phyloP scores from a whole-genome alignment of 148 eudicot species.

The Fagopyrum tataricum region DNA sequence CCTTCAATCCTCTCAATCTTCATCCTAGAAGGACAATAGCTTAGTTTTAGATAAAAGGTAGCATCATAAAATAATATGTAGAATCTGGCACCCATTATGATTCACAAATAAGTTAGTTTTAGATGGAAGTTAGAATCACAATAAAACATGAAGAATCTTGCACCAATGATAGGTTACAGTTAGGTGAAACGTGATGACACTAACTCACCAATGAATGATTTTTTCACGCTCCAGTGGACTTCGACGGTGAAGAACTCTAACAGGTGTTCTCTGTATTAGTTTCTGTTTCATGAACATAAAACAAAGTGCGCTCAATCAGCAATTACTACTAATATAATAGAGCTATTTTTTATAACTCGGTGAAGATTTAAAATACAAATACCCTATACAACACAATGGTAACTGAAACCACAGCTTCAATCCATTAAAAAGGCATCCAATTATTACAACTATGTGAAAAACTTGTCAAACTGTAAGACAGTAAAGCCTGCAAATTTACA shows the following conservation, averaged over 20 bases:
- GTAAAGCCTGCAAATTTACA: too few species aligned
- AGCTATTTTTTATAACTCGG: not conserved
- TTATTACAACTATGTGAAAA: too few species aligned
- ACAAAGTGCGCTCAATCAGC: not conserved
- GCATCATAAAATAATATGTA: not conserved
- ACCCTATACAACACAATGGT: not conserved
- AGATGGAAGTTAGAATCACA: not conserved
- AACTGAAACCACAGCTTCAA: not conserved
- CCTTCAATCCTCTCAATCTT: constrained; percentile 72
- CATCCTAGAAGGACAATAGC: constrained; percentile 48
- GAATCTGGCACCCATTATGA: not conserved
- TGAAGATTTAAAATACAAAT: not conserved
- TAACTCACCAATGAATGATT: constrained; percentile 73
- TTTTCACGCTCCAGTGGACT: constrained; percentile 92
- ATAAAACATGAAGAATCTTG: not conserved
- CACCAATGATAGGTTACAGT: not conserved
- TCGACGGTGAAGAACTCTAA: constrained; percentile 96
- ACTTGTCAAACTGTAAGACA: too few species aligned
- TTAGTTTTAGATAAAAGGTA: not conserved
- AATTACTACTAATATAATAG: not conserved
- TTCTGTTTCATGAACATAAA: constrained; percentile 32
- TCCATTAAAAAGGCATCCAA: not conserved
- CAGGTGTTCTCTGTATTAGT: constrained; percentile 79
- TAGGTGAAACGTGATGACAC: not conserved
- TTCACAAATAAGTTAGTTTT: not conserved